Evolutionary conservation across 371 early-diverging fungal genomes (phyloP), one percentile per base, ranked within the genome.

Genomic region (Dinochytrium kinnereticum): DNA sequence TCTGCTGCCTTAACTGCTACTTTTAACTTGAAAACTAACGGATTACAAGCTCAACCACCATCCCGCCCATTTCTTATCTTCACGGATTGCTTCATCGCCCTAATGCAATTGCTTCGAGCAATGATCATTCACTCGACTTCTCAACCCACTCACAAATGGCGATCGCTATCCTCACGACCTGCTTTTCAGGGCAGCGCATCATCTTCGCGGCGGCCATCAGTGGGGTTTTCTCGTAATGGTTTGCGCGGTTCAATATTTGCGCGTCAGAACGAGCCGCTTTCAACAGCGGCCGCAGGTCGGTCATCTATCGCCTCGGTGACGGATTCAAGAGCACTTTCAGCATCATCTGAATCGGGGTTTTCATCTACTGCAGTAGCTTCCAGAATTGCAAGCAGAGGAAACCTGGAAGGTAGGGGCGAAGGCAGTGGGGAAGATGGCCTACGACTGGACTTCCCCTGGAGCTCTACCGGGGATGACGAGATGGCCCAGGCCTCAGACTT

Each of bases 51-150:
- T 21, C 39, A 61, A 30, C 34, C 51, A 1, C 34, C 72, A n/a
- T 69, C 76, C 1, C 68, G 72, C 1, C 64, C 38, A 34, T 76
- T 72, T 51, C 69, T 76, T 15, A 59, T 72, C 44, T 37, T 59
- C 53, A 33, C 28, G 2, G 76, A 76, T 50, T 2, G 66, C 2
- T 21, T 55, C 57, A 61, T 76, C 13, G 68, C 65, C 0, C 21
- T 49, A 28, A 10, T 76, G 37, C 76, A 76, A 31, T 59, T 76
- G 17, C 21, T 69, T 7, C 59, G 76, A 34, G 70, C 72, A 15
- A 5, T 71, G 13, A 61, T 76, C 33, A 68, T 76, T 31, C 68
- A 76, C 33, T 61, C 71, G 3, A 61, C 61, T 7, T 37, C 31
- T 34, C 61, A 61, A 19, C 24, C 61, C 61, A 36, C 34, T 34